Conservation (phyloP, 2,329 filamentous ascomycete species). For the Colletotrichum sojae region DNA sequence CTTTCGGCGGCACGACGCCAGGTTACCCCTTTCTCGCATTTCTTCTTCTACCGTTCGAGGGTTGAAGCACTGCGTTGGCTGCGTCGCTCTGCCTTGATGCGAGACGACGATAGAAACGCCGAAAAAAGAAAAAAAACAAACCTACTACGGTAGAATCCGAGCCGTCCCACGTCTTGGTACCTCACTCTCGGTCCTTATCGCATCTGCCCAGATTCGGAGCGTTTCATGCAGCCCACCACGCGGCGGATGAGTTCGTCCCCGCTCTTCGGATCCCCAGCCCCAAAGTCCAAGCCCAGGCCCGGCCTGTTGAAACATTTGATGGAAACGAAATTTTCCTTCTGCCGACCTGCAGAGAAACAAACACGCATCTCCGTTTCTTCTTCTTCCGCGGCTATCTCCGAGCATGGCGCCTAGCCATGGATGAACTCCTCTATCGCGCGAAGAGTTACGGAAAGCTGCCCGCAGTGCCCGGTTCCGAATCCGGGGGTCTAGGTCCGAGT, state of each 20-base stretch:
- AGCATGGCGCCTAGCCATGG: slow-evolving; percentile 7
- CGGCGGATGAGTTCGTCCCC: slow-evolving; percentile 26
- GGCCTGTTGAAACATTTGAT: slow-evolving; percentile 39
- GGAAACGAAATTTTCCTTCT: slow-evolving; percentile 24
- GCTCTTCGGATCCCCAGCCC: slow-evolving; percentile 25
- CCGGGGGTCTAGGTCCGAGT: background rate
- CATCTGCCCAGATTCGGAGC: slow-evolving; percentile 26
- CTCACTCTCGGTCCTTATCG: slow-evolving; percentile 21
- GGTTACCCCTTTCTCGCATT: slow-evolving; percentile 22
- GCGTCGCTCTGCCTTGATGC: slow-evolving; percentile 11
- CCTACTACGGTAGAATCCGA: background rate
- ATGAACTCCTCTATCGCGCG: background rate
- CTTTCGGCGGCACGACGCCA: slow-evolving; percentile 4
- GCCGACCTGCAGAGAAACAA: slow-evolving; percentile 25
- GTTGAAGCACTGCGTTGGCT: slow-evolving; percentile 10
- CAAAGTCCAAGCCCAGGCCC: slow-evolving; percentile 3
- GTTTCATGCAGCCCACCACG: slow-evolving; percentile 37
- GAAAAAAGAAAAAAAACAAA: no score
- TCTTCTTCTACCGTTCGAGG: slow-evolving; percentile 1
- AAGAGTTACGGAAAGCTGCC: no score
- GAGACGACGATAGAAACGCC: slow-evolving; percentile 6
- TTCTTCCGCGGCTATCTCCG: slow-evolving; percentile 27
- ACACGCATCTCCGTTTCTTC: slow-evolving; percentile 6
- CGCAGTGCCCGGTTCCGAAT: background rate
- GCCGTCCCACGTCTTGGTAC: slow-evolving; percentile 1